These are phyloP conservation scores for Quercus variabilis DNA, from an alignment of 306 rosid genomes.

Conservation along the genomic window DNA sequence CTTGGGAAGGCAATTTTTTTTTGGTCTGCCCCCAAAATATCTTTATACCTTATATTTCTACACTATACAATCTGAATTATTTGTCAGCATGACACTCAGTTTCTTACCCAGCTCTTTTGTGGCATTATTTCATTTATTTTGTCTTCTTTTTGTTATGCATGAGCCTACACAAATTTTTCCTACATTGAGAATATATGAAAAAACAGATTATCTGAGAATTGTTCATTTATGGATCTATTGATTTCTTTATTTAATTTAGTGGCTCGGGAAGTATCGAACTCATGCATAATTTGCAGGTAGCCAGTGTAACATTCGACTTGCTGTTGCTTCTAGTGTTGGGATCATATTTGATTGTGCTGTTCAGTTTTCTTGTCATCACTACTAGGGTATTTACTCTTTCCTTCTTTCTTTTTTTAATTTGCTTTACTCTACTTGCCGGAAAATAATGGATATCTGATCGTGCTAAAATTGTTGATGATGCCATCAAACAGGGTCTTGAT, in stretches of 20 bases:
- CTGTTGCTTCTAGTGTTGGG: conserved; percentile 82
- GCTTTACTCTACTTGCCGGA: not conserved
- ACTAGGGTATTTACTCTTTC: conserved; percentile 45
- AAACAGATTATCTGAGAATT: not conserved
- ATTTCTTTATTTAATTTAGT: not conserved
- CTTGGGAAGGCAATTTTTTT: too few species aligned
- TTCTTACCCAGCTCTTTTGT: not conserved
- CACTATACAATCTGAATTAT: not conserved
- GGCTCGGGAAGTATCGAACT: conserved; percentile 17
- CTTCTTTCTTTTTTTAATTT: not conserved
- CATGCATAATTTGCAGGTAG: conserved; percentile 63
- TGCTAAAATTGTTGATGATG: conserved; percentile 1
- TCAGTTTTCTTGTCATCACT: conserved; percentile 64
- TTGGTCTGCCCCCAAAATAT: not conserved
- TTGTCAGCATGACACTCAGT: not conserved
- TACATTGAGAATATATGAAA: not conserved
- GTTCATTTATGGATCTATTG: not conserved
- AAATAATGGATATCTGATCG: not conserved
- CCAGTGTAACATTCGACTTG: conserved; percentile 94
- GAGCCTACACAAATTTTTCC: not conserved
- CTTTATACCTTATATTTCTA: not conserved
- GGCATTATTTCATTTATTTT: not conserved
- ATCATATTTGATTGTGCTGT: conserved; percentile 56
- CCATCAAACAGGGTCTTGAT: conserved; percentile 74
- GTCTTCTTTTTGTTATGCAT: not conserved